phyloP scores from a whole-genome alignment of 306 rosid genomes.

The Lupinus albus region DNA sequence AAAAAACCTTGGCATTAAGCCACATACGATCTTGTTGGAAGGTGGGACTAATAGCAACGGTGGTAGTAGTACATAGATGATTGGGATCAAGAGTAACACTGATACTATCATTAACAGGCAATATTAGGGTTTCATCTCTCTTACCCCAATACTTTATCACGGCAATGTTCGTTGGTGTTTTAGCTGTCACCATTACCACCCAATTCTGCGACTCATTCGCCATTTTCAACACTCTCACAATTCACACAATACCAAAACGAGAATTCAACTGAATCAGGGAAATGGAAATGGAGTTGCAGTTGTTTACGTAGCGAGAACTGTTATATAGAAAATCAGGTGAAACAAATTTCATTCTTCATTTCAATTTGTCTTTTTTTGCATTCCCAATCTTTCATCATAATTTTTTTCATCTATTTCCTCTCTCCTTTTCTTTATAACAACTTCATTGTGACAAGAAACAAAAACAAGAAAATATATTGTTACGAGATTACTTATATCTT shows the following conservation, averaged over 20 bases:
- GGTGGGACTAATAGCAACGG: constrained; percentile 86
- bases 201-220: constrained; percentile 63
- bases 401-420: too few relatives aligned
- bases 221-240: constrained; percentile 36
- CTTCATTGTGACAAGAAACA: too few relatives aligned
- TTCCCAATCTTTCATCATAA: too few relatives aligned
- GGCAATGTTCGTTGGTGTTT: constrained; percentile 95
- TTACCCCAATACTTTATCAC: constrained; percentile 99
- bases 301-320: too few relatives aligned
- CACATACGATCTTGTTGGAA: constrained; percentile 90
- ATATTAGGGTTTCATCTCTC: constrained; percentile 80
- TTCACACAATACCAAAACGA: background rate
- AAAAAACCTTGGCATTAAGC: constrained; percentile 84
- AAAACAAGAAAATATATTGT: too few relatives aligned
- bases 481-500: too few relatives aligned
- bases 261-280: too few relatives aligned
- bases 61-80: constrained; percentile 93
- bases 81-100: constrained; percentile 93
- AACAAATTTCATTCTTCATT: too few relatives aligned
- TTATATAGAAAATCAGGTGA: too few relatives aligned
- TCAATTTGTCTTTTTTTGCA: too few relatives aligned
- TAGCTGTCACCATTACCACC: constrained; percentile 84
- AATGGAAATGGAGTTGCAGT: too few relatives aligned
- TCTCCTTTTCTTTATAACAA: too few relatives aligned
- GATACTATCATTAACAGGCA: constrained; percentile 92